Conservation (phyloP, 306 rosid genomes). For the Psophocarpus tetragonolobus region DNA sequence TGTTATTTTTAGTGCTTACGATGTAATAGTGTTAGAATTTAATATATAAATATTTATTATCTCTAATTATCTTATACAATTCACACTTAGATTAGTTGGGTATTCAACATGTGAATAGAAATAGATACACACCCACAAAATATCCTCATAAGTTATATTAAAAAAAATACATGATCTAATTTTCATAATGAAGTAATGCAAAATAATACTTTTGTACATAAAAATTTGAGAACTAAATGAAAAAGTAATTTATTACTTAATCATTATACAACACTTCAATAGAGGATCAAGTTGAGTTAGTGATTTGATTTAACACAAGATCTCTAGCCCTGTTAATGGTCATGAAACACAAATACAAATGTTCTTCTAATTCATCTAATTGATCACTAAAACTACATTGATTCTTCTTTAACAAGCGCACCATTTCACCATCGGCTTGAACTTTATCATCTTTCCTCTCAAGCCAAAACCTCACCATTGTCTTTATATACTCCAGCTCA, state of each 20-base stretch:
- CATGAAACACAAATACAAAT: slow-evolving; percentile 82
- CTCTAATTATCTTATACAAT: too few relatives aligned
- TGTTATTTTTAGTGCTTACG: too few relatives aligned
- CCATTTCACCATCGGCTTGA: slow-evolving; percentile 55
- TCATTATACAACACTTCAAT: not conserved
- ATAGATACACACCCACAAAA: not conserved
- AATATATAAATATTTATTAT: too few relatives aligned
- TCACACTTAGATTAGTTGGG: too few relatives aligned
- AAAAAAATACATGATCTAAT: not conserved
- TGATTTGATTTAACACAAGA: slow-evolving; percentile 60
- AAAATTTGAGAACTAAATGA: not conserved
- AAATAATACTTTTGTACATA: not conserved
- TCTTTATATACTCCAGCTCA: slow-evolving; percentile 64
- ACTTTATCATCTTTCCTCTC: slow-evolving; percentile 43
- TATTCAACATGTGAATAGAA: not conserved
- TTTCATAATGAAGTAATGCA: not conserved
- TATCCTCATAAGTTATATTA: not conserved
- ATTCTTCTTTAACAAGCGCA: slow-evolving; percentile 49
- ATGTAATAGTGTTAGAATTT: too few relatives aligned
- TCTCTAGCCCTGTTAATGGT: slow-evolving; percentile 77
- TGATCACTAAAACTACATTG: slow-evolving; percentile 53
- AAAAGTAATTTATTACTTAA: not conserved
- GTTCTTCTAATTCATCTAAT: slow-evolving; percentile 85
- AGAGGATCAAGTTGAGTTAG: slow-evolving; percentile 3
- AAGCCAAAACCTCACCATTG: slow-evolving; percentile 55